Base-by-base conservation (phyloP, 371 early-diverging fungal species). In the Apophysomyces variabilis region DNA sequence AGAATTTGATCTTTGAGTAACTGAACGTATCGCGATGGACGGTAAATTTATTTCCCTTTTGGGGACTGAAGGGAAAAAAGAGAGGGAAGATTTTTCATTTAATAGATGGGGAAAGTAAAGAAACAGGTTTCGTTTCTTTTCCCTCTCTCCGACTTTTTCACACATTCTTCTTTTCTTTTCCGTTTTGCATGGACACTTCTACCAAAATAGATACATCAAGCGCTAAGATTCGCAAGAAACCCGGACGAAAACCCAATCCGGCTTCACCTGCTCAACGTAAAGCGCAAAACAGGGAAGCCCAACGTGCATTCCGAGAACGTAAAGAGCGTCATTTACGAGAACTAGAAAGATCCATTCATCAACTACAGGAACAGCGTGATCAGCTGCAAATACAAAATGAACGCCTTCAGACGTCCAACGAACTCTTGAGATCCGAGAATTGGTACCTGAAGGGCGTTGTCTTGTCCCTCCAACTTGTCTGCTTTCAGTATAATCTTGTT, bases 191-290 rank as follows among this genome's bases (percentile, higher is more conserved):
- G 8, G 8, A 8, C 13, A 1, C 54, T 21, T 50, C 18, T 21
- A 9, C 54, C 11, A 9, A 4, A 32, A n/a, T 50, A 5, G 54
- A 50, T 0, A 21, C 54, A 9, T 21, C 54, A 3, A 3, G 54
- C 11, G 18, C 54, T 21, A 84, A 83, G 64, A 71, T 83, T 0
- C 67, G 78, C 65, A 92, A 89, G 68, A 93, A 93, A 76, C 93
- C 96, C 8, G 96, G 96, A 1, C 78, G 95, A 36, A 94, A 94
- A 75, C 93, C 92, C 13, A 89, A 87, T 64, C 89, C 88, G n/a
- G 86, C 87, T 21, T 87, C 88, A 5, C 89, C 87, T 12, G 87
- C 88, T 7, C 85, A 91, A 57, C 86, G 93, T 35, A 92, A 92
- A 59, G 92, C 90, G 21, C 93, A 93, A 68, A 93, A 93, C 74